These are phyloP conservation scores for Immersiporthe knoxdaviesiana DNA, from an alignment of 2,329 filamentous ascomycete species.

Conservation along the genomic window DNA sequence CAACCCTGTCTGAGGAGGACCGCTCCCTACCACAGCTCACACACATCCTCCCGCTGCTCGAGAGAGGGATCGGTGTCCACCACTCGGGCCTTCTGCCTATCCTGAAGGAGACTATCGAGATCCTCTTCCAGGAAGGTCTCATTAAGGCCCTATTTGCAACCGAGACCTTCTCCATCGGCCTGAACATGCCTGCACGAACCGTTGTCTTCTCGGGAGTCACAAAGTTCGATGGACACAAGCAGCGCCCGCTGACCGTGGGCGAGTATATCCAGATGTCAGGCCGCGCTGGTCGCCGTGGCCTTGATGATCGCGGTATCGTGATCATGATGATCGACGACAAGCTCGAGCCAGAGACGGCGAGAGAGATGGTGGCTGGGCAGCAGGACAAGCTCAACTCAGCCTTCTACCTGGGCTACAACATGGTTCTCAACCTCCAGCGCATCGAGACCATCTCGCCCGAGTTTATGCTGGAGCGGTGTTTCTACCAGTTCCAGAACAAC, in stretches of 20 bases:
- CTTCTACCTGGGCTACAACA: slow-evolving; percentile 98
- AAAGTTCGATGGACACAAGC: slow-evolving; percentile 85
- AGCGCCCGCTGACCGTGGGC: slow-evolving; percentile 85
- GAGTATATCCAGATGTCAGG: slow-evolving; percentile 99
- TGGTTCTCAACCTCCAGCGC: slow-evolving; percentile 94
- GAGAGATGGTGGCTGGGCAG: slow-evolving; percentile 92
- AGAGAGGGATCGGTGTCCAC: slow-evolving; percentile 94
- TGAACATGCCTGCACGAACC: slow-evolving; percentile 99
- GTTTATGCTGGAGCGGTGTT: slow-evolving; percentile 98
- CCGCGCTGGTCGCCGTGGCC: slow-evolving; percentile 91
- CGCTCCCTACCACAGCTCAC: slow-evolving; percentile 86
- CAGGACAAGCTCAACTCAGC: slow-evolving; percentile 98
- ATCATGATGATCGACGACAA: slow-evolving; percentile 99
- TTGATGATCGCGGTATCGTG: slow-evolving; percentile 96
- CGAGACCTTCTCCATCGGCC: slow-evolving; percentile 96
- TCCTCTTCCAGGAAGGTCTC: slow-evolving; percentile 94
- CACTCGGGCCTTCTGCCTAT: slow-evolving; percentile 95
- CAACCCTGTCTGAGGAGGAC: slow-evolving; percentile 90
- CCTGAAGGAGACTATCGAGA: slow-evolving; percentile 97
- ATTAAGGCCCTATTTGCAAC: slow-evolving; percentile 98
- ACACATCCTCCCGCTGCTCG: slow-evolving; percentile 84
- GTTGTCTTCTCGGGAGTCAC: slow-evolving; percentile 98
- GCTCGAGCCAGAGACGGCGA: slow-evolving; percentile 92
- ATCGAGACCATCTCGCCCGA: slow-evolving; percentile 99
- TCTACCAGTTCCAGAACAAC: slow-evolving; percentile 97